These are phyloP conservation scores for Brassica hybrid DNA, from an alignment of 441 rosid species.

Conservation along the genomic window DNA sequence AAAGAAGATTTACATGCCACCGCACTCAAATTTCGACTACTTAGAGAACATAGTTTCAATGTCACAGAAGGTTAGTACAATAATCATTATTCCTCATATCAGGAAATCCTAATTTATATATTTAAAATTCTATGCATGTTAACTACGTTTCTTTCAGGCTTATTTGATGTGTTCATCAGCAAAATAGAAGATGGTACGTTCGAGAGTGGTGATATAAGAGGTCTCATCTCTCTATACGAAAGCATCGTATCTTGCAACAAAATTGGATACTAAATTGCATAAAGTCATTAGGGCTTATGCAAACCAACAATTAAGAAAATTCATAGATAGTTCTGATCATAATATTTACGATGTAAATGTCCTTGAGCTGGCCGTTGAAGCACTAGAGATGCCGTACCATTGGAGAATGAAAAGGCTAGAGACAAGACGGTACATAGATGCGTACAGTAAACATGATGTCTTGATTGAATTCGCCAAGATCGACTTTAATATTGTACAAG, in stretches of 20 bases:
- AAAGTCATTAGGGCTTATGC: constrained; percentile 33
- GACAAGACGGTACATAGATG: constrained; percentile 44
- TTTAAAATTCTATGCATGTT: neutral
- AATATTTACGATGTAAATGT: neutral
- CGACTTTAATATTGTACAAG: constrained; percentile 49
- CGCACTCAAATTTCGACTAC: constrained; percentile 37
- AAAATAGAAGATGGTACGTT: constrained; percentile 10
- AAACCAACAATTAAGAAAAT: neutral
- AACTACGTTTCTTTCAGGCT: neutral
- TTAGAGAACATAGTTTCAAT: constrained; percentile 38
- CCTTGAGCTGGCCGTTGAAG: constrained; percentile 31
- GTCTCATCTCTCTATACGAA: constrained; percentile 43
- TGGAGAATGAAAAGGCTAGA: constrained; percentile 45
- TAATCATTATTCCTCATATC: neutral
- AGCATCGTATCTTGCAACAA: constrained; percentile 40
- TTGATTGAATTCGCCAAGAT: constrained; percentile 44
- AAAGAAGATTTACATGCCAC: constrained; percentile 16
- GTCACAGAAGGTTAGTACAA: constrained; percentile 25
- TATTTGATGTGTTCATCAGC: constrained; percentile 30
- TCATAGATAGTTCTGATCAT: neutral
- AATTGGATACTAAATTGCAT: constrained; percentile 35
- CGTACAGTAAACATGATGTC: constrained; percentile 20
- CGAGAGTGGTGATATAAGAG: constrained; percentile 6
- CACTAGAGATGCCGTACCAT: constrained; percentile 49
- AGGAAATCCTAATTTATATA: neutral